Conservation (phyloP, 2,329 filamentous ascomycete species). For the Epichloe festucae region DNA sequence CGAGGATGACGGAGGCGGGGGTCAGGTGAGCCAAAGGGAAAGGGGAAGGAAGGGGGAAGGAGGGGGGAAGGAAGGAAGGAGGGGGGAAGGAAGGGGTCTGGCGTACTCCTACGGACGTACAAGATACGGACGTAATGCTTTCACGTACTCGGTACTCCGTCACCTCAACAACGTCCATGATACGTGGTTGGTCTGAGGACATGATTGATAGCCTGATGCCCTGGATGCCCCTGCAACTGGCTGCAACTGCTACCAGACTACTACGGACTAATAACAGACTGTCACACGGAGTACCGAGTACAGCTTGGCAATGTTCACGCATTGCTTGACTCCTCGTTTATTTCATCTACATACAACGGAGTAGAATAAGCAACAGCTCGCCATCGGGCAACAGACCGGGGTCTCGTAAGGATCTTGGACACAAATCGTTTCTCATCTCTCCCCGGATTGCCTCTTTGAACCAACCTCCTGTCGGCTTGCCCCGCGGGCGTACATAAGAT, state of each 20-base stretch:
- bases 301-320: too few relatives aligned
- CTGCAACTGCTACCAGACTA: background rate
- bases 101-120: background rate
- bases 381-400: too few relatives aligned
- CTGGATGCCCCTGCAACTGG: background rate
- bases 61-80: background rate
- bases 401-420: background rate
- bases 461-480: background rate
- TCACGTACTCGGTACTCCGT: constrained; percentile 8
- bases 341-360: too few relatives aligned
- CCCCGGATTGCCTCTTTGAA: background rate
- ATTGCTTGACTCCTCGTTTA: too few relatives aligned
- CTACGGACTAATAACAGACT: too few relatives aligned
- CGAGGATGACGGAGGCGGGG: background rate
- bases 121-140: constrained; percentile 14
- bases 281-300: too few relatives aligned
- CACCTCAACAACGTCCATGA: background rate
- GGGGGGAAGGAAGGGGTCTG: background rate
- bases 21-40: background rate
- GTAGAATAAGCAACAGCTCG: too few relatives aligned
- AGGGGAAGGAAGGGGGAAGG: too few relatives aligned
- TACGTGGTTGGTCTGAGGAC: background rate
- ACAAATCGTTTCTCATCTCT: background rate
- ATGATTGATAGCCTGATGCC: background rate
- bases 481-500: background rate